These are phyloP conservation scores for Xanthoparmelia taractica DNA, from an alignment of 495 filamentous ascomycete genomes.

Conservation along the genomic window DNA sequence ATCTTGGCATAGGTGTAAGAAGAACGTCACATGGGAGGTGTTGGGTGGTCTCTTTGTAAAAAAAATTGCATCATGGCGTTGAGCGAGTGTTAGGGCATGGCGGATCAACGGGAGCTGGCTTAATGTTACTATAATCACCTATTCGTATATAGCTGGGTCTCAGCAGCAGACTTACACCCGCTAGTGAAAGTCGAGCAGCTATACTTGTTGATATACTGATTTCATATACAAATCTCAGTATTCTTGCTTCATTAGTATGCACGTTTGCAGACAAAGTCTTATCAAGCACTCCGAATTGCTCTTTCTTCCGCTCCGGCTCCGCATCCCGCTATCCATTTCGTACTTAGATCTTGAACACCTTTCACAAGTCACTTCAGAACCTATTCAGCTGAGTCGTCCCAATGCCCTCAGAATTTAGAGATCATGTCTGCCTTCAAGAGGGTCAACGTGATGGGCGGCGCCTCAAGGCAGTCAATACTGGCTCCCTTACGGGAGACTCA, in stretches of 20 bases:
- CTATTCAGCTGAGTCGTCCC: not conserved
- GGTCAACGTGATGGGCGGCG: constrained; percentile 41
- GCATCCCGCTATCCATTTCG: not conserved
- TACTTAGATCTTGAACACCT: not conserved
- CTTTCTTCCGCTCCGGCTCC: not conserved
- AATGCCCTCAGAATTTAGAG: constrained; percentile 1
- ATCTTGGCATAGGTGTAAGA: not conserved
- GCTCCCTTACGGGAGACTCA: constrained; percentile 66
- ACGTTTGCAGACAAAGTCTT: not conserved
- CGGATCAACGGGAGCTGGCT: not conserved
- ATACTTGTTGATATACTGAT: not conserved
- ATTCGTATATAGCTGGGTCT: not conserved
- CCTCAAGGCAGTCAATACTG: constrained; percentile 54
- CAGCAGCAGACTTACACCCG: not conserved
- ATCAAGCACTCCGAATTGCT: not conserved
- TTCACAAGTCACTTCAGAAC: not conserved
- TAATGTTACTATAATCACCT: not conserved
- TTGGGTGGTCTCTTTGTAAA: not conserved
- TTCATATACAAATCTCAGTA: not conserved
- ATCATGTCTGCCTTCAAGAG: constrained; percentile 60
- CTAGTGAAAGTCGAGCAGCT: not conserved
- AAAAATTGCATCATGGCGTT: not conserved
- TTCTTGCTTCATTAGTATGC: not conserved
- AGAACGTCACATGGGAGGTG: not conserved
- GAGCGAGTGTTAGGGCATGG: not conserved